Percentiles rank a stretch among this genome's conserved stretches.
These are phyloP conservation scores for Abrus pulchellus DNA, from an alignment of 306 rosid species.

Conservation along the genomic window DNA sequence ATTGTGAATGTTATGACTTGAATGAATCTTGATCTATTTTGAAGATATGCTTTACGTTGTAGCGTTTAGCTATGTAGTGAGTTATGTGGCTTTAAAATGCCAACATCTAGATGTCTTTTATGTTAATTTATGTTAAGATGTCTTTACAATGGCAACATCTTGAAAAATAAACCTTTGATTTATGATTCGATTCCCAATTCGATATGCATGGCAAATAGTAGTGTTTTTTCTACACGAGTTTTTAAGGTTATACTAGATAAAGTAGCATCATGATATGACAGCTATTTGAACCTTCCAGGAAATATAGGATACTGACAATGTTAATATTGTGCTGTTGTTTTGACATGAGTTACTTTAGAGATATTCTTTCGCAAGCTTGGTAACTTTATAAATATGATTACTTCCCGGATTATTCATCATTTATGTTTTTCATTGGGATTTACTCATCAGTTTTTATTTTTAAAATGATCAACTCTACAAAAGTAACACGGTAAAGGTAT, in stretches of 20 bases:
- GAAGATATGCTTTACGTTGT: background rate
- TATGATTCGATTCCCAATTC: background rate
- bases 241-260: background rate
- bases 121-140: background rate
- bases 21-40: background rate
- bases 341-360: background rate
- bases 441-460: background rate
- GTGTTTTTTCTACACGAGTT: background rate
- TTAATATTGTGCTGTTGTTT: background rate
- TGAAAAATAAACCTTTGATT: background rate
- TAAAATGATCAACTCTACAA: background rate
- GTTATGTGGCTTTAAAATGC: background rate
- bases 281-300: background rate
- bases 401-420: conserved; percentile 4
- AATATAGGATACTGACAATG: background rate
- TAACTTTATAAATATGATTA: background rate
- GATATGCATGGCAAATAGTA: background rate
- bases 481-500: background rate
- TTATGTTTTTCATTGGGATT: background rate
- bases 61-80: background rate
- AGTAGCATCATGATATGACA: background rate
- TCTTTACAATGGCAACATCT: too few species aligned
- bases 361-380: background rate
- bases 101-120: background rate
- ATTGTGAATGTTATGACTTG: background rate